These are phyloP conservation scores for Jatropha curcas DNA, from an alignment of 345 rosid species.

Conservation along the genomic window DNA sequence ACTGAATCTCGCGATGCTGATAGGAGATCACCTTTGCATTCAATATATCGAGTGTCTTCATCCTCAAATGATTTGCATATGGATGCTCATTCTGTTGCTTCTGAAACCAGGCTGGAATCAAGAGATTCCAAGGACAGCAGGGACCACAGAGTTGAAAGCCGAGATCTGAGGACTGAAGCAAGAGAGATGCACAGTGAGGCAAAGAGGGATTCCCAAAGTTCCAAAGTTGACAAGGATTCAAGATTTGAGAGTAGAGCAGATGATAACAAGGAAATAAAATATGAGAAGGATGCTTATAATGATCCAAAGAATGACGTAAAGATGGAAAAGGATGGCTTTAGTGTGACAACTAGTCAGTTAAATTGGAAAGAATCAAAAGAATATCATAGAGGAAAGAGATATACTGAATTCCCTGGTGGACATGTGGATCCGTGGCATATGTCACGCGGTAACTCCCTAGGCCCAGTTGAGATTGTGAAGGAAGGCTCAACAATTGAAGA, in stretches of 20 bases:
- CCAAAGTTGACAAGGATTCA: conserved; percentile 64
- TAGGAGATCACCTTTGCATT: conserved; percentile 79
- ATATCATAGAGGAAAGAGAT: conserved; percentile 72
- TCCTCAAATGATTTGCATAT: conserved; percentile 55
- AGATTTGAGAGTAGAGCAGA: conserved; percentile 65
- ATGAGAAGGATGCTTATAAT: conserved; percentile 52
- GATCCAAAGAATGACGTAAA: conserved; percentile 62
- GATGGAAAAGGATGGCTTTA: conserved; percentile 65
- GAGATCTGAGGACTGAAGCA: conserved; percentile 59
- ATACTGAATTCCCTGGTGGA: conserved; percentile 55
- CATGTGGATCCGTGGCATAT: conserved; percentile 66
- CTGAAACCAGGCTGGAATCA: conserved; percentile 54
- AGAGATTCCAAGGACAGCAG: conserved; percentile 66
- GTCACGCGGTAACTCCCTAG: conserved; percentile 58
- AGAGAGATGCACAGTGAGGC: conserved; percentile 59
- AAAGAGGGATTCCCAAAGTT: conserved; percentile 73
- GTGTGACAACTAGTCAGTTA: conserved; percentile 43
- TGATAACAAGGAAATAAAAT: conserved; percentile 65
- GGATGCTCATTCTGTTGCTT: conserved; percentile 44
- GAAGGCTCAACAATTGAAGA: conserved; percentile 59
- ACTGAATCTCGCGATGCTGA: conserved; percentile 72
- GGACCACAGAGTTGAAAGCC: conserved; percentile 52
- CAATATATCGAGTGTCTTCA: conserved; percentile 51
- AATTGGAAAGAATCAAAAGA: conserved; percentile 92
- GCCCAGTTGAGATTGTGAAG: conserved; percentile 53